phyloP scores from a whole-genome alignment of 805 yeast genomes.

The Kuraishia cidri region DNA sequence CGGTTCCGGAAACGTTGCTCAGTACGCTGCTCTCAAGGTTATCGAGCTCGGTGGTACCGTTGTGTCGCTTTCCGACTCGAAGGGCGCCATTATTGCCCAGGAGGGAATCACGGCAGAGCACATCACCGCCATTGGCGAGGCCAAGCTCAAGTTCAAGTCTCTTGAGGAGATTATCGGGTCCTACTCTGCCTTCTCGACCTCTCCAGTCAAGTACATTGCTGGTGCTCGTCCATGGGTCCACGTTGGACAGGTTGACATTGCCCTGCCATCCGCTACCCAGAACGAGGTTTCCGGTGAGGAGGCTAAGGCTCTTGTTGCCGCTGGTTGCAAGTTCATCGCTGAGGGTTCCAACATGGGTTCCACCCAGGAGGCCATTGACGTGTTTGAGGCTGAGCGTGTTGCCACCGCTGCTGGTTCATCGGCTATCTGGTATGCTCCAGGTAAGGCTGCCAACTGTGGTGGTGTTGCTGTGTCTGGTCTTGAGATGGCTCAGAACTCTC shows the following conservation, averaged over 20 bases:
- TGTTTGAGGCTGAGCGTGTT: slow-evolving; percentile 78
- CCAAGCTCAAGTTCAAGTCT: slow-evolving; percentile 71
- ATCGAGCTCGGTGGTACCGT: slow-evolving; percentile 96
- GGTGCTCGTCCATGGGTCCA: slow-evolving; percentile 97
- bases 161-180: slow-evolving; percentile 59
- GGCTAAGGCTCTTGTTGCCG: slow-evolving; percentile 88
- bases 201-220: slow-evolving; percentile 68
- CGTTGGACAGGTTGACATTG: slow-evolving; percentile 89
- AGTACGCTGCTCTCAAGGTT: slow-evolving; percentile 95
- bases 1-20: slow-evolving; percentile 99
- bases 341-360: slow-evolving; percentile 99
- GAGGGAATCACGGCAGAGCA: slow-evolving; percentile 82
- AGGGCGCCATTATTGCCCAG: slow-evolving; percentile 76
- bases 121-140: slow-evolving; percentile 63
- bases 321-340: slow-evolving; percentile 89
- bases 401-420: slow-evolving; percentile 26
- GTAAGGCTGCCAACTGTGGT: slow-evolving; percentile 99
- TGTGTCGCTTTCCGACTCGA: slow-evolving; percentile 89
- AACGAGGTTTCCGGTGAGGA: slow-evolving; percentile 96
- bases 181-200: slow-evolving; percentile 46
- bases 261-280: slow-evolving; percentile 97
- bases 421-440: slow-evolving; percentile 97
- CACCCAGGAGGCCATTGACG: slow-evolving; percentile 92
- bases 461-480: slow-evolving; percentile 98
- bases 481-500: slow-evolving; percentile 99